Conservation (phyloP, 441 rosid species). For the Erodium trifolium region DNA sequence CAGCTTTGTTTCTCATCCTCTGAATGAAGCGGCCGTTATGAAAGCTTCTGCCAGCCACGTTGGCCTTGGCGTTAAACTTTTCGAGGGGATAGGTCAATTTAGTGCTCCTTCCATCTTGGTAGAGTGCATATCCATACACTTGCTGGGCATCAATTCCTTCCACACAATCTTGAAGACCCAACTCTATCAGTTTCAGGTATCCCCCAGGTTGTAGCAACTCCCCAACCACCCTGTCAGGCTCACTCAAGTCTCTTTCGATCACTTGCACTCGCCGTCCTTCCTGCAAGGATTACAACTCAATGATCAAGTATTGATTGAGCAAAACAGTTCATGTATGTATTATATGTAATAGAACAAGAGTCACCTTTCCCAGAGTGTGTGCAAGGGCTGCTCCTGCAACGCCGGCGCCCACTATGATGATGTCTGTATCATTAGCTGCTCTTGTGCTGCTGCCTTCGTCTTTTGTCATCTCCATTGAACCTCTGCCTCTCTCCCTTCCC, state of each 20-base stretch:
- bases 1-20: background rate
- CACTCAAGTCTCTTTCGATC: slow-evolving; percentile 7
- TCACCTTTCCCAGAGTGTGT: slow-evolving; percentile 8
- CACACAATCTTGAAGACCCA: slow-evolving; percentile 7
- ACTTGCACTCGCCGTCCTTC: slow-evolving; percentile 5
- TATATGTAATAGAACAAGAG: background rate
- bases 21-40: background rate
- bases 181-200: background rate
- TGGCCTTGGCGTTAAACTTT: background rate
- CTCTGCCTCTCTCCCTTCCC: background rate
- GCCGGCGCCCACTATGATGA: background rate
- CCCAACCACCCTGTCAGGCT: slow-evolving; percentile 7
- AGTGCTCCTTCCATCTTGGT: background rate
- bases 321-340: background rate
- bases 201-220: slow-evolving; percentile 10
- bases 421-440: background rate
- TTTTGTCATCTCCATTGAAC: background rate
- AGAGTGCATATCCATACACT: slow-evolving; percentile 1
- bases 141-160: background rate
- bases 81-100: background rate
- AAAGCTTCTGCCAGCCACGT: background rate
- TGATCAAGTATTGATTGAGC: background rate
- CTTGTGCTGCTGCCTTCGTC: background rate
- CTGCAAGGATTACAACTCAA: background rate
- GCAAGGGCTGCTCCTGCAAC: slow-evolving; percentile 11